phyloP scores from a whole-genome alignment of 23 red algal genomes.

The Pyropia yezoensis region DNA sequence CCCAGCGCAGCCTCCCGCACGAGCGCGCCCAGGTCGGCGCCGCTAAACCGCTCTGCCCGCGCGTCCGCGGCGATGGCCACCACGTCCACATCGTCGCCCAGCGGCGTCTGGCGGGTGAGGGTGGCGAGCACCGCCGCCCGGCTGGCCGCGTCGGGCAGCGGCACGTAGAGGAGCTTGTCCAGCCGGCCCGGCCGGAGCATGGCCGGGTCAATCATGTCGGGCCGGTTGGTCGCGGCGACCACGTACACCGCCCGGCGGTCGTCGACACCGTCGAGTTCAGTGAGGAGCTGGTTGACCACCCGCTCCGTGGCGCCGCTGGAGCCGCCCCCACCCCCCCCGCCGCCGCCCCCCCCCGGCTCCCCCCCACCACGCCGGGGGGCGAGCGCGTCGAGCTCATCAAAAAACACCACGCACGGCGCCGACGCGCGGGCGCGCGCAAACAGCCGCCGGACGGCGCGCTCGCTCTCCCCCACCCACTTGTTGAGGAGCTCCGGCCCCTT shows the following conservation, averaged over 20 bases:
- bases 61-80: constrained; percentile 8
- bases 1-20: constrained; percentile 46
- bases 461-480: constrained; percentile 94
- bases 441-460: constrained; percentile 80
- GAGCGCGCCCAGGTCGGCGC: constrained; percentile 83
- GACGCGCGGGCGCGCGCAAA: constrained; percentile 76
- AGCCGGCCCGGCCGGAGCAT: constrained; percentile 93
- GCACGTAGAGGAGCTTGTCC: constrained; percentile 91
- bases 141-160: constrained; percentile 47
- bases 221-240: constrained; percentile 90
- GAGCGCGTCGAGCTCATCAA: constrained; percentile 96
- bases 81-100: constrained; percentile 37
- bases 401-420: constrained; percentile 95
- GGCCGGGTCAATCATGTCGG: constrained; percentile 93
- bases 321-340: constrained; percentile 14
- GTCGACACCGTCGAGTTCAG: constrained; percentile 91
- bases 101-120: constrained; percentile 22
- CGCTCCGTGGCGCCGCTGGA: constrained; percentile 50
- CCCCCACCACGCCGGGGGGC: constrained; percentile 57
- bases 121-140: constrained; percentile 64
- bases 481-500: constrained; percentile 94
- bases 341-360: neutral
- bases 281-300: constrained; percentile 94
- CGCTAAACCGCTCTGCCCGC: constrained; percentile 46
- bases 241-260: constrained; percentile 73